Evolutionary conservation across 257 asterid genomes (phyloP).

Genomic region (Marsdenia floribunda): DNA sequence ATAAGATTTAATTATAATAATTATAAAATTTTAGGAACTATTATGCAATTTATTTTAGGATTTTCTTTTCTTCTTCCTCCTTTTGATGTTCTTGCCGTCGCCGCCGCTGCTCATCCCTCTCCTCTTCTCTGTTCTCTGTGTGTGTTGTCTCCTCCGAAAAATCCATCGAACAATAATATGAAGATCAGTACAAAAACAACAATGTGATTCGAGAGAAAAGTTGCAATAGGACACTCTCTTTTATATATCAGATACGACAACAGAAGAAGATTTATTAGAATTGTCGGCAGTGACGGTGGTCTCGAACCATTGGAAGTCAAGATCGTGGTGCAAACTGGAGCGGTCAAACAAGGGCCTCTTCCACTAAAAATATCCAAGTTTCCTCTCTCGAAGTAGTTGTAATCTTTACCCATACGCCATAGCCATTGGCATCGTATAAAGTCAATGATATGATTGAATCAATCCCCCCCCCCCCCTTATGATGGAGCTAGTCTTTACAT

Average conservation of each 20-base stretch:
- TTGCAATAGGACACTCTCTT: not conserved
- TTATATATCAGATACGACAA: slow-evolving; percentile 15
- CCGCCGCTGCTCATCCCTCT: too few species aligned
- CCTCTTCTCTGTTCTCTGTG: too few species aligned
- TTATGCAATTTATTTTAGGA: too few species aligned
- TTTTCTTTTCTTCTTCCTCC: too few species aligned
- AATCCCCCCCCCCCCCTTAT: slow-evolving; percentile 58
- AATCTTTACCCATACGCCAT: slow-evolving; percentile 50
- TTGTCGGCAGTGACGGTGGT: not conserved
- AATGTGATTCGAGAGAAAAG: too few species aligned
- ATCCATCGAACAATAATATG: too few species aligned
- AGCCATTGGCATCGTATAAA: slow-evolving; percentile 38
- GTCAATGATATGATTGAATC: slow-evolving; percentile 52
- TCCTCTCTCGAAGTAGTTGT: slow-evolving; percentile 69
- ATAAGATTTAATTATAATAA: too few species aligned
- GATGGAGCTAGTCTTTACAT: slow-evolving; percentile 48
- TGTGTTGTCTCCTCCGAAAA: too few species aligned
- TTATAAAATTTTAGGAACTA: too few species aligned
- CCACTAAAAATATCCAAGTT: slow-evolving; percentile 71
- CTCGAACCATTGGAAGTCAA: slow-evolving; percentile 72
- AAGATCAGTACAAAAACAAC: too few species aligned
- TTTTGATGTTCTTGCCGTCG: too few species aligned
- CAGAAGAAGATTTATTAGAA: slow-evolving; percentile 2
- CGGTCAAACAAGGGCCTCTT: slow-evolving; percentile 54
- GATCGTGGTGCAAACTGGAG: slow-evolving; percentile 52